A percentile compares a stretch with the other conserved stretches of the same genome.
Conservation (phyloP, 371 early-diverging fungal genomes). For the Syncephalastrum contaminatum region DNA sequence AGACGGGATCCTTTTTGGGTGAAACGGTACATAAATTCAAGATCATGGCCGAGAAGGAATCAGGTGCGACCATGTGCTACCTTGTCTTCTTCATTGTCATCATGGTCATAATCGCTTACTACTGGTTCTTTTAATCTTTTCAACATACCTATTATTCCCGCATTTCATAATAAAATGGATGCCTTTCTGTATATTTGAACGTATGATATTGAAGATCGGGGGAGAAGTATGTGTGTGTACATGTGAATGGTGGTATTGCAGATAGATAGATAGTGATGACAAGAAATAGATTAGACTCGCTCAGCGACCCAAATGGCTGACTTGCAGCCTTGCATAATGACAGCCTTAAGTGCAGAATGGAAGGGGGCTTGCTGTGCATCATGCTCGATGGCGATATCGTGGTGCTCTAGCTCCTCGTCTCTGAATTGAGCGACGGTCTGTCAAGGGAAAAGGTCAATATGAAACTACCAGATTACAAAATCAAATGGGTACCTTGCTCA, state of each 20-base stretch:
- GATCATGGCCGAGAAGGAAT: slow-evolving; percentile 49
- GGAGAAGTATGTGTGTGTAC: no score
- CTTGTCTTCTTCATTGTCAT: slow-evolving; percentile 45
- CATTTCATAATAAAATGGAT: no score
- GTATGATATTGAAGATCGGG: no score
- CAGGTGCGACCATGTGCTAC: slow-evolving; percentile 44
- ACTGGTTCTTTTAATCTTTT: slow-evolving; percentile 41
- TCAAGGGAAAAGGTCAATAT: background rate
- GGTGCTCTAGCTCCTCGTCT: slow-evolving; percentile 95
- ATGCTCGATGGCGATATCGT: slow-evolving; percentile 87
- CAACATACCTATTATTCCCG: no score
- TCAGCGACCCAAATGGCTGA: slow-evolving; percentile 79
- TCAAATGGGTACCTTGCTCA: slow-evolving; percentile 69
- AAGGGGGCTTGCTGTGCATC: slow-evolving; percentile 85
- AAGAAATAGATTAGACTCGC: slow-evolving; percentile 29
- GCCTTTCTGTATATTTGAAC: no score
- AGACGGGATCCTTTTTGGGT: slow-evolving; percentile 41
- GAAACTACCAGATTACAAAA: no score
- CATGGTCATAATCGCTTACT: slow-evolving; percentile 41
- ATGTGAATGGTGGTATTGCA: no score
- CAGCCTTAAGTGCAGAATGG: slow-evolving; percentile 65
- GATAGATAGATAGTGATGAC: background rate
- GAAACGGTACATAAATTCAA: slow-evolving; percentile 54
- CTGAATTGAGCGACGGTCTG: slow-evolving; percentile 77
- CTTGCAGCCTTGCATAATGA: slow-evolving; percentile 83